Conservation (phyloP, 805 yeast species). For the Zygosaccharomyces gambellarensis region DNA sequence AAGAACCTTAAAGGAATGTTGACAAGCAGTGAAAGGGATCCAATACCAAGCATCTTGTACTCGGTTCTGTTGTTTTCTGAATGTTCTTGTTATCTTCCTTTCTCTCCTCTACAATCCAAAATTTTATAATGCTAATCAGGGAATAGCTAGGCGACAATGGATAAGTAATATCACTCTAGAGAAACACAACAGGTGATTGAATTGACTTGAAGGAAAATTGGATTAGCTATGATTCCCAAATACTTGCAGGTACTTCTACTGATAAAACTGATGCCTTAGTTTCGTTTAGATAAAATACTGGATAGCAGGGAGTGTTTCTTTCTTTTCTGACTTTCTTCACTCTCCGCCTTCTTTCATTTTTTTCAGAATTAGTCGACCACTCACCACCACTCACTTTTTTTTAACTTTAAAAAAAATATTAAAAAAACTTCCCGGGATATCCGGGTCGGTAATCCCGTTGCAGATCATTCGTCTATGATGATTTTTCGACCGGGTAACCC, state of each 20-base stretch:
- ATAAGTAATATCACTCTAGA: background rate
- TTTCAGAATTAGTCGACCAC: background rate
- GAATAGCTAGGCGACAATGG: background rate
- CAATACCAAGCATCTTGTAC: constrained; percentile 4
- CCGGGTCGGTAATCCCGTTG: background rate
- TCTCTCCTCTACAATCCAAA: background rate
- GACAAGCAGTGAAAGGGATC: constrained; percentile 11
- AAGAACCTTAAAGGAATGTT: constrained; percentile 7
- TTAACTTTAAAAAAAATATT: background rate
- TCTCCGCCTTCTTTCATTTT: background rate
- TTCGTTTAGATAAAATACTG: too few relatives aligned
- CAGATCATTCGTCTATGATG: background rate
- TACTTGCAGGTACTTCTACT: background rate
- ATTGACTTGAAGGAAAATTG: background rate
- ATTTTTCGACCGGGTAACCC: too few relatives aligned
- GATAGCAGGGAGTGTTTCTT: constrained; percentile 1
- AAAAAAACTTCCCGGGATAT: background rate
- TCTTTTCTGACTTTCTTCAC: background rate
- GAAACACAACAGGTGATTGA: background rate
- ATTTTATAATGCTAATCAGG: background rate
- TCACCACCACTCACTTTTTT: background rate
- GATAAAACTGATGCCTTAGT: background rate
- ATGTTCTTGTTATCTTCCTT: background rate
- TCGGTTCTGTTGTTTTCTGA: background rate
- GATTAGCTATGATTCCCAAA: background rate